Conservation (phyloP, 2,329 filamentous ascomycete genomes). For the Stylonectria norvegica region DNA sequence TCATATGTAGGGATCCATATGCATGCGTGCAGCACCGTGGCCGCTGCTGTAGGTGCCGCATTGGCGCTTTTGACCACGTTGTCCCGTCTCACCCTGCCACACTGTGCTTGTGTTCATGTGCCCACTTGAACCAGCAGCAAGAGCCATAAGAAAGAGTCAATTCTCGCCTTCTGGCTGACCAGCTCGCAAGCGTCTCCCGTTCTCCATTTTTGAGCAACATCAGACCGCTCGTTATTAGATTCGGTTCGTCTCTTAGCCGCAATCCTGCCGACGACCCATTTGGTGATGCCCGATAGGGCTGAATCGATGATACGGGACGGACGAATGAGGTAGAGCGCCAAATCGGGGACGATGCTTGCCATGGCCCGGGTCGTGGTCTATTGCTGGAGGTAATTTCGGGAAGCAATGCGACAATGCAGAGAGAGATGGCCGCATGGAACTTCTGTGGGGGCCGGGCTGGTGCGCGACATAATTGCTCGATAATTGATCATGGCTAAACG, state of each 20-base stretch:
- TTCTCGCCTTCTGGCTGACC: constrained; percentile 1
- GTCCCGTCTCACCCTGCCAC: constrained; percentile 14
- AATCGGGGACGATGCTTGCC: not conserved
- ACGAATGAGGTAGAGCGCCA: constrained; percentile 11
- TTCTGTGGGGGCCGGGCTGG: constrained; percentile 6
- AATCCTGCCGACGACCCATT: not conserved
- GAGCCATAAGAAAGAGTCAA: not conserved
- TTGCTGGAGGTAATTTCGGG: constrained; percentile 18
- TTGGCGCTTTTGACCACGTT: constrained; percentile 5
- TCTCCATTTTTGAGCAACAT: no score
- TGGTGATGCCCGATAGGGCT: constrained; percentile 15
- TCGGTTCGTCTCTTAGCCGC: not conserved
- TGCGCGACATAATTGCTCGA: constrained; percentile 13
- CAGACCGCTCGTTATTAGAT: no score
- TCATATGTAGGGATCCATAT: constrained; percentile 19
- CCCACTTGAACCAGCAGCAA: constrained; percentile 6
- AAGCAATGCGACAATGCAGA: constrained; percentile 9
- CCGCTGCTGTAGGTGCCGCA: constrained; percentile 10
- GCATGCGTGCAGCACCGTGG: constrained; percentile 20
- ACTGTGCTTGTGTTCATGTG: constrained; percentile 16
- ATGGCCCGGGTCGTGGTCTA: not conserved
- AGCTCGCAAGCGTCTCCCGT: no score
- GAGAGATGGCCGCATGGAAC: constrained; percentile 13
- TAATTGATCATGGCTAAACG: constrained; percentile 17
- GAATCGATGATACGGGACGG: constrained; percentile 19